phyloP scores from a whole-genome alignment of 2,329 filamentous ascomycete genomes.

The Paraconiothyrium brasiliense region DNA sequence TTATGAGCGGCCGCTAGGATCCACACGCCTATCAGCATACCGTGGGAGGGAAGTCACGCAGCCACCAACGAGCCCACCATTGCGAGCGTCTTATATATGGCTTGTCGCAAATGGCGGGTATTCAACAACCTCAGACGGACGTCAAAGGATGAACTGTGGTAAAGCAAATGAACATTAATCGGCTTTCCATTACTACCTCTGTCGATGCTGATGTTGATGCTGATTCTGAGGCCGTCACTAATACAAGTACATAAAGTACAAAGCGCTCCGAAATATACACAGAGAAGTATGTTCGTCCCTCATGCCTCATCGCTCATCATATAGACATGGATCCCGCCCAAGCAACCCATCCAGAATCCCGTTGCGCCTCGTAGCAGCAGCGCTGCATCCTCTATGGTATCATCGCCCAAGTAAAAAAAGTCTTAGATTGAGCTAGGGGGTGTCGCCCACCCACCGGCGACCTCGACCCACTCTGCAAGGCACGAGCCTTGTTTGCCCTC shows the following conservation, averaged over 20 bases:
- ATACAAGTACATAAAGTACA: constrained; percentile 14
- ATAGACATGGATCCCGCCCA: background rate
- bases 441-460: constrained; percentile 89
- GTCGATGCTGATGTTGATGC: background rate
- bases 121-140: background rate
- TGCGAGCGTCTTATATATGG: background rate
- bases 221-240: background rate
- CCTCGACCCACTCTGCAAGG: constrained; percentile 94
- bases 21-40: constrained; percentile 14
- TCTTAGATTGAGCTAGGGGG: constrained; percentile 43
- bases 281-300: constrained; percentile 16
- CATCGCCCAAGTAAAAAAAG: constrained; percentile 15
- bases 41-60: constrained; percentile 14
- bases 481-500: constrained; percentile 98
- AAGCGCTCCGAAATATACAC: constrained; percentile 9
- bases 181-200: background rate
- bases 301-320: constrained; percentile 18
- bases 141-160: background rate
- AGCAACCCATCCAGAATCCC: constrained; percentile 8
- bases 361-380: constrained; percentile 16
- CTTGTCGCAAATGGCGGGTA: background rate
- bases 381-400: constrained; percentile 16
- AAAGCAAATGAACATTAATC: background rate
- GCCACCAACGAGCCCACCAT: constrained; percentile 2
- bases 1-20: constrained; percentile 8